These are phyloP conservation scores for Sordaria brevicollis DNA, from an alignment of 495 filamentous ascomycete genomes.

Conservation along the genomic window DNA sequence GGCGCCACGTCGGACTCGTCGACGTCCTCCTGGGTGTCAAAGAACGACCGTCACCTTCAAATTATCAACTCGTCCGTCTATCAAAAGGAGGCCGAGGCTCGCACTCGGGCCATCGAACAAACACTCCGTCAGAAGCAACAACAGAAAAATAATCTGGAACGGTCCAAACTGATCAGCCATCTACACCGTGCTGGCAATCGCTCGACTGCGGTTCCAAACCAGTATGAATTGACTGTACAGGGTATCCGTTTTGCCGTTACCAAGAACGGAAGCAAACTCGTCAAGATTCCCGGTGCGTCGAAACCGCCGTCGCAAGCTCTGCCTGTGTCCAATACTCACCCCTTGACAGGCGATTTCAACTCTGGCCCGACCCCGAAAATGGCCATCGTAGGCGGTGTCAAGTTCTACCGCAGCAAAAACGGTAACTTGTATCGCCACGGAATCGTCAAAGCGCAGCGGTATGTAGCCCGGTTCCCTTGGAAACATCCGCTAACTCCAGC, in stretches of 20 bases:
- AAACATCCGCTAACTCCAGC: constrained; percentile 15
- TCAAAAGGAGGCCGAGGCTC: constrained; percentile 61
- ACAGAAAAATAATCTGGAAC: constrained; percentile 54
- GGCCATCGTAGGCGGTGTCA: constrained; percentile 68
- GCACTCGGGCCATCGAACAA: constrained; percentile 64
- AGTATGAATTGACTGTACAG: constrained; percentile 62
- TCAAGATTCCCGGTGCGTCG: constrained; percentile 56
- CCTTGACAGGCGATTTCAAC: constrained; percentile 47
- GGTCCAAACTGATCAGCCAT: constrained; percentile 41
- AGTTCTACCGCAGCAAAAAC: constrained; percentile 80
- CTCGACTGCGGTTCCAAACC: constrained; percentile 3
- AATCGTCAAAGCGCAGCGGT: constrained; percentile 57
- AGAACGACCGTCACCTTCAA: constrained; percentile 76
- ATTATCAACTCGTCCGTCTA: constrained; percentile 79
- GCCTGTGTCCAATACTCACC: constrained; percentile 33
- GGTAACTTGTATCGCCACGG: constrained; percentile 80
- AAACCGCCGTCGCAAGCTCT: neutral
- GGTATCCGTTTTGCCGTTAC: constrained; percentile 67
- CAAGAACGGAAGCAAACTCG: constrained; percentile 76
- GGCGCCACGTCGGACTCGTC: constrained; percentile 26
- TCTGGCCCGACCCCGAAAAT: constrained; percentile 67
- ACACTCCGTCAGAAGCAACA: constrained; percentile 51
- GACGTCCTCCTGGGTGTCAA: constrained; percentile 59
- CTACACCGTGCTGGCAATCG: constrained; percentile 21
- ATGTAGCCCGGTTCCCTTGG: constrained; percentile 23